These are phyloP conservation scores for Geotrichum candidum DNA, from an alignment of 1,139 yeast genomes.

Conservation along the genomic window DNA sequence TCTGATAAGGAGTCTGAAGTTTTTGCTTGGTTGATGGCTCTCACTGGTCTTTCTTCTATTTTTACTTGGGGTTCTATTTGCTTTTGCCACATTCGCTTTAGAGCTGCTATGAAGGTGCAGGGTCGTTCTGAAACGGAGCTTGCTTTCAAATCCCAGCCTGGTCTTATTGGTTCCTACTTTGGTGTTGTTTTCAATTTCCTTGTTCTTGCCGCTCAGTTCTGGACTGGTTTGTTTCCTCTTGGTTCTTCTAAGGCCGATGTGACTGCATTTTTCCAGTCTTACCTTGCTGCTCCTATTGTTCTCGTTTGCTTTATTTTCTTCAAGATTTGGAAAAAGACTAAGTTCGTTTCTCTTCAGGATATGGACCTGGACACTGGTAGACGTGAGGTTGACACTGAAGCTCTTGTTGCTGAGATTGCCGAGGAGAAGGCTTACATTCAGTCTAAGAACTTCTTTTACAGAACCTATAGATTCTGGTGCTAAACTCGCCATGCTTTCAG, in stretches of 20 bases:
- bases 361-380: constrained; percentile 53
- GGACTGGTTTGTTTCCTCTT: constrained; percentile 71
- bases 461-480: constrained; percentile 46
- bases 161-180: constrained; percentile 61
- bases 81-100: constrained; percentile 69
- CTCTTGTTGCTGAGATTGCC: constrained; percentile 45
- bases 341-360: constrained; percentile 44
- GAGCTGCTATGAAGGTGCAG: constrained; percentile 62
- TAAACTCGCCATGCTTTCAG: constrained; percentile 23
- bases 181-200: constrained; percentile 57
- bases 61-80: constrained; percentile 83
- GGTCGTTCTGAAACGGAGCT: constrained; percentile 63
- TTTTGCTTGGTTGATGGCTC: constrained; percentile 74
- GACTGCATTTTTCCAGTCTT: constrained; percentile 46
- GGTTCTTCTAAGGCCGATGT: constrained; percentile 43
- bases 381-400: constrained; percentile 50
- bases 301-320: constrained; percentile 46
- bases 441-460: constrained; percentile 36
- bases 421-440: constrained; percentile 42
- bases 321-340: constrained; percentile 45
- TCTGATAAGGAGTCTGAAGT: constrained; percentile 62
- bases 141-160: constrained; percentile 63
- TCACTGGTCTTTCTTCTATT: constrained; percentile 77
- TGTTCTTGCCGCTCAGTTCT: constrained; percentile 73
- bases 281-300: constrained; percentile 51